phyloP scores from a whole-genome alignment of 305 asterid species.

The Striga hermonthica region DNA sequence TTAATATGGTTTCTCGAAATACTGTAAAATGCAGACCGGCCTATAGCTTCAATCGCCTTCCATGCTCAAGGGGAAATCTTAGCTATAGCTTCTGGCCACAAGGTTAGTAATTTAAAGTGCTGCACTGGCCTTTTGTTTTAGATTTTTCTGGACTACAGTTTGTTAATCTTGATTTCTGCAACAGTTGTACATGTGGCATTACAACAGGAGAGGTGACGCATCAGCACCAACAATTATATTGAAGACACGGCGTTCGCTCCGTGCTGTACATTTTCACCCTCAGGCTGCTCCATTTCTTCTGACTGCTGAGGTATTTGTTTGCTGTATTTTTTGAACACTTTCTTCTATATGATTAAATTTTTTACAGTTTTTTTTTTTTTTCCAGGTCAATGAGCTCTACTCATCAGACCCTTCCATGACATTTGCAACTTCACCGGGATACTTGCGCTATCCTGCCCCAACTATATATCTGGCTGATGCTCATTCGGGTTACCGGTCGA shows the following conservation, averaged over 20 bases:
- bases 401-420: conserved; percentile 88
- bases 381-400: conserved; percentile 92
- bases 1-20: conserved; percentile 20
- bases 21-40: conserved; percentile 61
- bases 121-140: conserved; percentile 23
- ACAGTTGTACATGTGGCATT: conserved; percentile 93
- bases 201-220: conserved; percentile 73
- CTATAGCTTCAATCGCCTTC: conserved; percentile 96
- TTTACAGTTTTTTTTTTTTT: conserved; percentile 30
- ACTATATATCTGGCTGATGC: conserved; percentile 80
- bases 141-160: conserved; percentile 17
- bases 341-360: conserved; percentile 19
- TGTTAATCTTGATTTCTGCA: conserved; percentile 38
- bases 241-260: conserved; percentile 89
- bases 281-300: conserved; percentile 90
- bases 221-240: conserved; percentile 76
- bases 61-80: conserved; percentile 93
- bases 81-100: conserved; percentile 98
- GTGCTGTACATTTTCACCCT: conserved; percentile 98
- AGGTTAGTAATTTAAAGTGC: conserved; percentile 51
- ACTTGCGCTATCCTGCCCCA: conserved; percentile 85
- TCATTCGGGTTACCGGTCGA: conserved; percentile 56
- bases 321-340: conserved; percentile 30
- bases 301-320: conserved; percentile 79
- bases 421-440: conserved; percentile 78